Conservation (phyloP, 108 stramenopile genomes). For the Seminavis robusta region DNA sequence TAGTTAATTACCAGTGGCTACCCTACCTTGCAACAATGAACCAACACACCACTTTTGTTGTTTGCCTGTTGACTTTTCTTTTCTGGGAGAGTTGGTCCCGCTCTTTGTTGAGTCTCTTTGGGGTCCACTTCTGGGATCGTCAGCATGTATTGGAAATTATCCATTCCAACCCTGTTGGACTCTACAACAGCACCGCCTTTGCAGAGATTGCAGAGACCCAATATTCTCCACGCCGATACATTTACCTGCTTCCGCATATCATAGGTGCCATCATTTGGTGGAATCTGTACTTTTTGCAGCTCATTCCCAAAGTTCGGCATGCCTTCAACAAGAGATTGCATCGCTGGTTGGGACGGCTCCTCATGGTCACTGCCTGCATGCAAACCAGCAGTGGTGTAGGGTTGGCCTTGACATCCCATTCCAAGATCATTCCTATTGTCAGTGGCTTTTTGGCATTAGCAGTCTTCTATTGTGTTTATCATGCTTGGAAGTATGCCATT, state of each 20-base stretch:
- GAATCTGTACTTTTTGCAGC: slow-evolving; percentile 12
- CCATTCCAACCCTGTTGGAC: too few species aligned
- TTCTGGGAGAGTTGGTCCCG: too few species aligned
- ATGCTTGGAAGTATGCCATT: background rate
- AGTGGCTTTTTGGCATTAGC: background rate
- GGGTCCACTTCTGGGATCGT: too few species aligned
- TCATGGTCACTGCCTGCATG: background rate
- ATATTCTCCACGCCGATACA: slow-evolving; percentile 2
- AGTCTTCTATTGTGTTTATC: slow-evolving; percentile 1
- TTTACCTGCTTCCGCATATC: slow-evolving; percentile 10
- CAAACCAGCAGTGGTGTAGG: background rate
- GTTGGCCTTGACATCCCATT: background rate
- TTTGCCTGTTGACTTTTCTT: too few species aligned
- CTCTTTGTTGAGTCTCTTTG: too few species aligned
- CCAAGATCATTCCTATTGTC: background rate
- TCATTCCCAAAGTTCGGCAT: background rate
- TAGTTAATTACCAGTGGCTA: too few species aligned
- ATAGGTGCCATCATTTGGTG: slow-evolving; percentile 2
- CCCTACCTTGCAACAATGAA: too few species aligned
- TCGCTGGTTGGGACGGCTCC: background rate
- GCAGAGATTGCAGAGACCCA: too few species aligned
- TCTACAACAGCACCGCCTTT: too few species aligned
- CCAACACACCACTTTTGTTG: too few species aligned
- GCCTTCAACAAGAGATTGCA: background rate
- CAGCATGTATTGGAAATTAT: too few species aligned